Evolutionary conservation across 192 early-diverging fungal genomes (phyloP), one percentile per base, ranked within the genome.

Genomic region (Backusella sp.): DNA sequence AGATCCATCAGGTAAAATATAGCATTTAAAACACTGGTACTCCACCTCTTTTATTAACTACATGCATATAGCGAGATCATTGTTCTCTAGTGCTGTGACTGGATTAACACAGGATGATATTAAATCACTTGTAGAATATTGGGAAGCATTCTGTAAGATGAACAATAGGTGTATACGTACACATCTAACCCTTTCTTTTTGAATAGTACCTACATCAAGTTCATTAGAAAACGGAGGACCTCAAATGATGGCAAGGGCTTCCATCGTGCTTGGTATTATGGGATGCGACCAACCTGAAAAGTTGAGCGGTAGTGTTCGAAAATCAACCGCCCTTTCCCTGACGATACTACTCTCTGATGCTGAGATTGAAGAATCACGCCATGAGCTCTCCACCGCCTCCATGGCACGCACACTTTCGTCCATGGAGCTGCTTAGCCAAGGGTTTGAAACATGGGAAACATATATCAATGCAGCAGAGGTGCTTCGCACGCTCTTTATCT

Each of bases 251-350:
- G 82, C 87, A 15, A 79, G 94, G 1, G 91, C 93, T 1, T 83
- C 91, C 0, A 85, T 96, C 32, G 89, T 96, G 19, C 82, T 96
- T 35, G 95, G 88, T 12, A 91, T 95, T 21, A 86, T 96, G 66
- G 94, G 91, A 2, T 88, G 86, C 3, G 86, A 90, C 49, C 82
- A 90, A 59, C 82, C 91, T 4, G 77, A 84, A 6, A 73, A 83
- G 1, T 66, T 94, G 0, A 71, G 81, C 8, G 73, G 81, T 41
- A 84, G 84, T 9, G 71, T 88, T 56, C 77, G 83, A 73, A 82
- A 92, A 84, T 86, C 89, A 46, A 86, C 90, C 3, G 89, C 93
- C 1, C 76, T 94, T 26, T 94, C 90, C 6, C 77, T 95, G 15
- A 90, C 91, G 1, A 78, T 87, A 28, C 67, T 94, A 9, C 53